Conservation (phyloP, 2,329 filamentous ascomycete genomes). For the Fusarium pseudonygamai region DNA sequence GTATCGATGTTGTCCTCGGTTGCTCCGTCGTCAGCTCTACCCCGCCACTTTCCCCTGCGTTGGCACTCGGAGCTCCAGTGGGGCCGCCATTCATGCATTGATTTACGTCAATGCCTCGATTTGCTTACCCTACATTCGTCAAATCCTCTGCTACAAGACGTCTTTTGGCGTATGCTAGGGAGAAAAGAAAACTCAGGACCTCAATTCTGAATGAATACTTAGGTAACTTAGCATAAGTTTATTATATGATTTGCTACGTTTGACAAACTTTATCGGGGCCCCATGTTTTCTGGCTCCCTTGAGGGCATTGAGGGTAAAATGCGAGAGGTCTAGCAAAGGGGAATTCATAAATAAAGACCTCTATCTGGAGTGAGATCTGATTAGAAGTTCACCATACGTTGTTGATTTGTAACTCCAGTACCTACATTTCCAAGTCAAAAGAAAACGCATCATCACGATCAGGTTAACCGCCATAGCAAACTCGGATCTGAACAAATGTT, state of each 20-base stretch:
- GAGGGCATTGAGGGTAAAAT: accelerated
- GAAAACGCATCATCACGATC: not conserved
- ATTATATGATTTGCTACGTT: no score
- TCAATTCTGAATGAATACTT: accelerated
- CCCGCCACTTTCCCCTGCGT: slow-evolving; percentile 38
- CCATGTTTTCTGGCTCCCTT: not conserved
- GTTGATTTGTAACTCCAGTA: not conserved
- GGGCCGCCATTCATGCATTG: slow-evolving; percentile 28
- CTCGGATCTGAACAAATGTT: not conserved
- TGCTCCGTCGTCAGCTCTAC: slow-evolving; percentile 38
- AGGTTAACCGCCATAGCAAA: not conserved
- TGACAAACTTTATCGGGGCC: not conserved
- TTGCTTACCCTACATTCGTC: slow-evolving; percentile 33
- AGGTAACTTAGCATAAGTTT: accelerated
- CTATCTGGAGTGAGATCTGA: not conserved
- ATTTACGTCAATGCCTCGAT: slow-evolving; percentile 1
- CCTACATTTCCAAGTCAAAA: no score
- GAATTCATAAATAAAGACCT: accelerated
- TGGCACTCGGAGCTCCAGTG: slow-evolving; percentile 32
- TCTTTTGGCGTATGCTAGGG: not conserved
- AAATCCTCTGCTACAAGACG: no score
- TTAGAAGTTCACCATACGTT: accelerated
- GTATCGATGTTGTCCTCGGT: slow-evolving; percentile 24
- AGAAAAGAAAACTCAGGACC: not conserved
- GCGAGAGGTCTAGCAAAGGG: accelerated